Conservation (phyloP, 2,329 filamentous ascomycete species). For the Neofusicoccum laricinum region DNA sequence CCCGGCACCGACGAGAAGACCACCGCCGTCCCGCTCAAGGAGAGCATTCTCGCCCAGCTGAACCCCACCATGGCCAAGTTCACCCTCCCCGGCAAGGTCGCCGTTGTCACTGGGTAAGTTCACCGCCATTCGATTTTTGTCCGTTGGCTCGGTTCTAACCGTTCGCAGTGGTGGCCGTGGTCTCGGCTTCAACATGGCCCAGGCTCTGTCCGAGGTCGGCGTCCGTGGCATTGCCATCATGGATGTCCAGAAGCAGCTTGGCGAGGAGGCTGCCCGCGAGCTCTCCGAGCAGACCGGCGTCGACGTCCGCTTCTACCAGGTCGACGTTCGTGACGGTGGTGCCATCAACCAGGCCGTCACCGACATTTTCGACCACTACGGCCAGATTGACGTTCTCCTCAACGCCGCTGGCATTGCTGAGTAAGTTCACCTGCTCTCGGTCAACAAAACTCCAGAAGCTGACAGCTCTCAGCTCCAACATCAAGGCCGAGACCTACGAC, state of each 20-base stretch:
- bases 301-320: slow-evolving; percentile 73
- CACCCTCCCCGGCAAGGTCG: slow-evolving; percentile 67
- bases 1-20: slow-evolving; percentile 31
- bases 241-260: slow-evolving; percentile 73
- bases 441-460: slow-evolving; percentile 17
- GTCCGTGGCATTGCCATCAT: slow-evolving; percentile 72
- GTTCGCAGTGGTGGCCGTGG: slow-evolving; percentile 65
- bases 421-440: slow-evolving; percentile 35
- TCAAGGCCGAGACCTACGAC: slow-evolving; percentile 76
- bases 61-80: slow-evolving; percentile 67
- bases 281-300: slow-evolving; percentile 70
- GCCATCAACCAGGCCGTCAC: slow-evolving; percentile 69
- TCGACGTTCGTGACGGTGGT: slow-evolving; percentile 70
- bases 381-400: slow-evolving; percentile 70
- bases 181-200: slow-evolving; percentile 76
- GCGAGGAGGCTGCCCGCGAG: slow-evolving; percentile 66
- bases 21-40: slow-evolving; percentile 29
- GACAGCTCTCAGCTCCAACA: slow-evolving; percentile 60
- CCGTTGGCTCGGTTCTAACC: slow-evolving; percentile 3
- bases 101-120: slow-evolving; percentile 67
- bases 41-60: slow-evolving; percentile 51
- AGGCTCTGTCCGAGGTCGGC: slow-evolving; percentile 72
- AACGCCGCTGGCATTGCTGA: slow-evolving; percentile 79
- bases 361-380: slow-evolving; percentile 64
- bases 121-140: neutral